Conservation (phyloP, 2,329 filamentous ascomycete genomes). For the Trichoderma sp. region DNA sequence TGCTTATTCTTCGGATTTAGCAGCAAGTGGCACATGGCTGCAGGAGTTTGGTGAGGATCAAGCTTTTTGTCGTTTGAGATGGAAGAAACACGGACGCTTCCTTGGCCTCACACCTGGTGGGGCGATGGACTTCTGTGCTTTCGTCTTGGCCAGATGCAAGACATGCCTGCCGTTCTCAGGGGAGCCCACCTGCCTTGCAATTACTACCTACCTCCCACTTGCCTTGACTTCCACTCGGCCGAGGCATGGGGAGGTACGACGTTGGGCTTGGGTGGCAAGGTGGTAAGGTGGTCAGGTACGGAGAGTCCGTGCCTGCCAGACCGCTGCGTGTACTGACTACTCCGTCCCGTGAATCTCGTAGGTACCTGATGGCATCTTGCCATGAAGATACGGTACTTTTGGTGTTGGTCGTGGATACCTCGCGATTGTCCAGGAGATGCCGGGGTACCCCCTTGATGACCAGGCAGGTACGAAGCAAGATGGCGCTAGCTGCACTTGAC, state of each 20-base stretch:
- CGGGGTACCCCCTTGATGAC: neutral
- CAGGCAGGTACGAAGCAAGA: constrained; percentile 9
- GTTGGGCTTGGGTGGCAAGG: no score
- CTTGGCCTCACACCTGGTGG: constrained; percentile 3
- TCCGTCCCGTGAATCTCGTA: neutral
- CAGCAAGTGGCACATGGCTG: no score
- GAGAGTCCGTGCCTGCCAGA: constrained; percentile 11
- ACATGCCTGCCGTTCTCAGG: constrained; percentile 19
- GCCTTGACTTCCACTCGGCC: constrained; percentile 11
- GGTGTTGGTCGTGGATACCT: constrained; percentile 4
- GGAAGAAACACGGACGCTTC: constrained; percentile 5
- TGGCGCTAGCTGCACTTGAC: constrained; percentile 5
- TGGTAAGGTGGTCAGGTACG: neutral
- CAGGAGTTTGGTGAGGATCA: neutral
- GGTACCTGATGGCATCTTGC: neutral
- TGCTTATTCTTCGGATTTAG: neutral
- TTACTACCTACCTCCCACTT: no score
- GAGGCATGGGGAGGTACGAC: neutral
- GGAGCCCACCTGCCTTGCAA: constrained; percentile 3
- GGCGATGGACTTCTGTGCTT: constrained; percentile 7
- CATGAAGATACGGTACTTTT: constrained; percentile 2
- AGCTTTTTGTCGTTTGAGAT: neutral
- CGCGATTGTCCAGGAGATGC: neutral
- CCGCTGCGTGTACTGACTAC: neutral
- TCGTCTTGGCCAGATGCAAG: constrained; percentile 20